Base-by-base conservation (phyloP, 2,329 filamentous ascomycete genomes). In the Ceratocystis colombiana region DNA sequence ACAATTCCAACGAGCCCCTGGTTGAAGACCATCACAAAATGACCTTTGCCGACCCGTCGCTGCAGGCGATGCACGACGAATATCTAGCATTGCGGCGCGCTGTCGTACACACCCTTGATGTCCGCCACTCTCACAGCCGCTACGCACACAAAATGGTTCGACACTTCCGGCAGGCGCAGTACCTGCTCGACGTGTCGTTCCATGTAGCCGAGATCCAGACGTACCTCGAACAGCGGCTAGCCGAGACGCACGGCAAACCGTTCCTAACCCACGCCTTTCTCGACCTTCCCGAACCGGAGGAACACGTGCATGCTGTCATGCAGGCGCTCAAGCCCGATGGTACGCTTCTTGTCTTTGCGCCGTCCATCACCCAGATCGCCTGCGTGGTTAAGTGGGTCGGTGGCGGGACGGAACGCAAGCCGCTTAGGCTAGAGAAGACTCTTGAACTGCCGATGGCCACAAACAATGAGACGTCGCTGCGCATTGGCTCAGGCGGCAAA, bases 351-450 rank as follows among this genome's bases (percentile, higher is more conserved):
- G 79, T 90, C 1, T 94, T 91, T 76, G 85, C 84, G 69, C 89
- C 89, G 0, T 89, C 85, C 70, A 84, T 94, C 67, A 91, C 88
- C 8, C 89, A 93, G 73, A 87, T 93, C 66, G 84, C 81, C 50
- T 80, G 85, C 4, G 88, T 86, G 67, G 77, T 86, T 33, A 75
- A 80, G 17, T 73, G 77, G 48, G 80, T 55, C 6, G 5, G 28
- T 55, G 45, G 41, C 7, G 44, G 64, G 30, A 7, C 15, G 30
- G 62, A 28, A 44, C 62, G 62, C 71, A 74, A 48, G 67, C 71
- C 22, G 17, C 65, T 82, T 25, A 73, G 79, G 30, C 74, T 85
- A 7, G 84, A 88, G 48, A 80, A 78, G 57, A 82, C 85, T 0
- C 71, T 88, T 17, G 86, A 88, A 73, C 75, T 88, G 69, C 78